Evolutionary conservation across 352 stramenopile species (phyloP), one percentile per base, ranked within the genome.

Genomic region (Globisporangium camurandrum): DNA sequence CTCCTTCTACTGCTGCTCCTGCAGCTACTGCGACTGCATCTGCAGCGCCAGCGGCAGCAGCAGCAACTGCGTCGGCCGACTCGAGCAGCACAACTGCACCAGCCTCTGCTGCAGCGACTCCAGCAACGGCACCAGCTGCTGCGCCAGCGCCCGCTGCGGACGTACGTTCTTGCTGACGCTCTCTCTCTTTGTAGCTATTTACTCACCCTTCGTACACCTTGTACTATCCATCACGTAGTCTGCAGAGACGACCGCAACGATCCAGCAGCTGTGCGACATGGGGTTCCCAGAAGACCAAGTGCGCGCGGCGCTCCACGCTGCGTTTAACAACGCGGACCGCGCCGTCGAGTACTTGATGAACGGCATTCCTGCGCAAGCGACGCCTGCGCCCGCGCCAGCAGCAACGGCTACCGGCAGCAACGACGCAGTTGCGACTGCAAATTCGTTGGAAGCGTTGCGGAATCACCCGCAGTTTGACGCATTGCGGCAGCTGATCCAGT

Each of bases 311-410:
- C 59, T 95, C 26, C 68, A 77, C 37, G 84, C 84, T 2, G 86
- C 86, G 7, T 95, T 91, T 56, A 89, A 90, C 69, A 92, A 96
- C 74, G 55, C 77, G 3, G 76, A 93, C 38, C 82, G 86, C 22
- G 86, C 84, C 0, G 81, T 94, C 27, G 80, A 96, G 59, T 95
- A 95, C 55, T 49, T 95, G 51, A 93, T 95, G 83, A 92, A 84
- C 34, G 77, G 83, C 28, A 93, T 94, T 42, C 81, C 84, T 19
- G 69, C 88, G 34, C 68, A 79, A 27, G 57, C 62, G 30, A 34
- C 54, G 7, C 64, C 69, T 1, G 54, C 67, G 5, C 33, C 63
- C 10, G 56, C 73, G 22, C 50, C 66, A 6, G 12, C 34, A 11
- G 46, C 24, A 12, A 48, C 64, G 9, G 33, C 51, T 2, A 27